Percentiles rank a stretch among this genome's conserved stretches.
These are phyloP conservation scores for Arthrobotrys megalospora DNA, from an alignment of 2,329 filamentous ascomycete species.

Conservation along the genomic window DNA sequence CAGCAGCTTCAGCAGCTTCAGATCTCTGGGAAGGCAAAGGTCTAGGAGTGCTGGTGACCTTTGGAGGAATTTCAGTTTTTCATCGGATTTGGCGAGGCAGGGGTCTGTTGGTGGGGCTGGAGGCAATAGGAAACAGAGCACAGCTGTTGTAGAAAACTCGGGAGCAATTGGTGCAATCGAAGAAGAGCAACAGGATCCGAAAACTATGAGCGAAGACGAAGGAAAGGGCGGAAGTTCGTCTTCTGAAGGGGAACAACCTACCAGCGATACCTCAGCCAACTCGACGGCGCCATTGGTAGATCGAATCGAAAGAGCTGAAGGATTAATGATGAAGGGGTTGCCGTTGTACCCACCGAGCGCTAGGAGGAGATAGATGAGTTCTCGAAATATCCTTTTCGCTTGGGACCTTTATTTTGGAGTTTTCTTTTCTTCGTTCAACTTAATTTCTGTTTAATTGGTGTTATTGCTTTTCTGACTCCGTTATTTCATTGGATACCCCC, in stretches of 20 bases:
- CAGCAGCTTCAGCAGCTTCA: conserved; percentile 49
- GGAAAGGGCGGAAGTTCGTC: conserved; percentile 1
- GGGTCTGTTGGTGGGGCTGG: conserved; percentile 18
- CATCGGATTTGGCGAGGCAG: conserved; percentile 30
- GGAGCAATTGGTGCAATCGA: conserved; percentile 46
- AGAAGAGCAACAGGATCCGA: conserved; percentile 36
- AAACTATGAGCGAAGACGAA: background rate
- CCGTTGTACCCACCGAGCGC: conserved; percentile 34
- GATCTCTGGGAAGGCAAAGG: conserved; percentile 35
- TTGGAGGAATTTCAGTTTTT: conserved; percentile 54
- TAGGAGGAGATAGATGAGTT: conserved; percentile 36
- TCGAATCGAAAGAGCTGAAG: background rate
- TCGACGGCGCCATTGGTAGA: conserved; percentile 18
- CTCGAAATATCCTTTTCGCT: conserved; percentile 1
- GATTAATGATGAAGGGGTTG: conserved; percentile 49
- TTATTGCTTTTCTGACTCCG: background rate
- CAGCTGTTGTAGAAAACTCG: background rate
- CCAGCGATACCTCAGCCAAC: background rate
- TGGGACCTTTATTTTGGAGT: conserved; percentile 35
- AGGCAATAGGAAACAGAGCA: conserved; percentile 34
- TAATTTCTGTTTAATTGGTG: background rate
- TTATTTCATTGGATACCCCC: conserved; percentile 33
- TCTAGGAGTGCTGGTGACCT: conserved; percentile 40
- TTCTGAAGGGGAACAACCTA: conserved; percentile 10
- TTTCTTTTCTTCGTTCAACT: conserved; percentile 5